Evolutionary conservation across 2,329 filamentous ascomycete species (phyloP).

Genomic region (Exophiala dermatitidis): DNA sequence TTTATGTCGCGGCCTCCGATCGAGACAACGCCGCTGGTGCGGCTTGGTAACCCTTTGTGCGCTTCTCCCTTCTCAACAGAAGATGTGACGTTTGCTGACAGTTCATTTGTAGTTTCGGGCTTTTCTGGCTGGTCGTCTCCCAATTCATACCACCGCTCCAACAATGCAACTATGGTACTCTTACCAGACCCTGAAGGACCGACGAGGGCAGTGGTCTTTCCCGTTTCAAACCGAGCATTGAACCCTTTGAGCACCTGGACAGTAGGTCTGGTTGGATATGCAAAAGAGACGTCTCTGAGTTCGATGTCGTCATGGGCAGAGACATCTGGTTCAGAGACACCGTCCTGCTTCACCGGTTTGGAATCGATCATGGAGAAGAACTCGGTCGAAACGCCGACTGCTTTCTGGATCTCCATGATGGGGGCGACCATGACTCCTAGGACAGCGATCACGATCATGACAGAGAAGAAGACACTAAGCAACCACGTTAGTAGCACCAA

Average conservation of each 20-base stretch:
- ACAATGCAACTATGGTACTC: constrained; percentile 39
- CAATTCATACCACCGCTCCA: constrained; percentile 40
- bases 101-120: background rate
- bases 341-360: constrained; percentile 44
- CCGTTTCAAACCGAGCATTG: constrained; percentile 30
- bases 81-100: background rate
- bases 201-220: constrained; percentile 40
- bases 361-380: constrained; percentile 68
- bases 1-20: constrained; percentile 49
- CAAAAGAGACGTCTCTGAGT: constrained; percentile 60
- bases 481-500: constrained; percentile 3
- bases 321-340: constrained; percentile 33
- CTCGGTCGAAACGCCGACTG: constrained; percentile 81
- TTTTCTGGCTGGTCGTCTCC: constrained; percentile 1
- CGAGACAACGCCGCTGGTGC: constrained; percentile 42
- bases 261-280: constrained; percentile 52
- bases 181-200: constrained; percentile 42
- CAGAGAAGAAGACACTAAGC: constrained; percentile 33
- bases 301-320: constrained; percentile 62
- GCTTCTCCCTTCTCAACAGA: background rate
- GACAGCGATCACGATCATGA: constrained; percentile 40
- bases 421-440: constrained; percentile 33
- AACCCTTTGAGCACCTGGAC: constrained; percentile 34
- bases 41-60: background rate
- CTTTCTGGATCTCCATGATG: constrained; percentile 41